phyloP scores from a whole-genome alignment of 331 rosid species.

The Prunus yedoensis region DNA sequence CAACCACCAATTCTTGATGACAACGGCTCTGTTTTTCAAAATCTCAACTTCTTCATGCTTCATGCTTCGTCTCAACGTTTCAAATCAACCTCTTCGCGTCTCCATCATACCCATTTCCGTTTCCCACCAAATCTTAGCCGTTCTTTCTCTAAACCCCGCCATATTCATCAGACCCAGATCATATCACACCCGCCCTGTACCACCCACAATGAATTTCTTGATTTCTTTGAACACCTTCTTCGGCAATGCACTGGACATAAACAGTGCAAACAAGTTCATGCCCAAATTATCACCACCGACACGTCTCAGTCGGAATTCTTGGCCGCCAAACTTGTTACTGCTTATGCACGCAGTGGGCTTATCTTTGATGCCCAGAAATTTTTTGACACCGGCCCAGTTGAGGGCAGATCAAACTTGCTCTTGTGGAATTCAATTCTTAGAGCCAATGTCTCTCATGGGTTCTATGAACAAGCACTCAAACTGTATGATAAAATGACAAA shows the following conservation, averaged over 20 bases:
- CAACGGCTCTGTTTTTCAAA: neutral
- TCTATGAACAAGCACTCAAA: slow-evolving; percentile 34
- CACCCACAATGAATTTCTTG: slow-evolving; percentile 28
- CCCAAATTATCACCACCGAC: slow-evolving; percentile 42
- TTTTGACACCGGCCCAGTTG: slow-evolving; percentile 34
- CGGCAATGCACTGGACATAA: slow-evolving; percentile 36
- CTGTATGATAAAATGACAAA: slow-evolving; percentile 56
- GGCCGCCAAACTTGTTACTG: slow-evolving; percentile 54
- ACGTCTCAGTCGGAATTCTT: slow-evolving; percentile 44
- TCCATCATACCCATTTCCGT: neutral
- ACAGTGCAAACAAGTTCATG: slow-evolving; percentile 55
- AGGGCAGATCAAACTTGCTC: slow-evolving; percentile 38
- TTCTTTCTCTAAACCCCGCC: slow-evolving; percentile 14
- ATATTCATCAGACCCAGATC: slow-evolving; percentile 13
- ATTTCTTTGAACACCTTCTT: slow-evolving; percentile 46
- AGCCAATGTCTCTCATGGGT: slow-evolving; percentile 63
- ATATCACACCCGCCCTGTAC: slow-evolving; percentile 1
- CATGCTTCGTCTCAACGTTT: slow-evolving; percentile 32
- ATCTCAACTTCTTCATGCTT: slow-evolving; percentile 40
- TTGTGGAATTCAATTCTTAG: slow-evolving; percentile 78
- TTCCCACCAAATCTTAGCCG: slow-evolving; percentile 7
- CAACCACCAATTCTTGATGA: neutral
- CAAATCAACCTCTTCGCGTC: slow-evolving; percentile 13
- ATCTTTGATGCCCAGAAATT: slow-evolving; percentile 49
- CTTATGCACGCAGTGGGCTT: slow-evolving; percentile 46